Conservation (phyloP, 371 early-diverging fungal species). For the Lichtheimia ramosa region DNA sequence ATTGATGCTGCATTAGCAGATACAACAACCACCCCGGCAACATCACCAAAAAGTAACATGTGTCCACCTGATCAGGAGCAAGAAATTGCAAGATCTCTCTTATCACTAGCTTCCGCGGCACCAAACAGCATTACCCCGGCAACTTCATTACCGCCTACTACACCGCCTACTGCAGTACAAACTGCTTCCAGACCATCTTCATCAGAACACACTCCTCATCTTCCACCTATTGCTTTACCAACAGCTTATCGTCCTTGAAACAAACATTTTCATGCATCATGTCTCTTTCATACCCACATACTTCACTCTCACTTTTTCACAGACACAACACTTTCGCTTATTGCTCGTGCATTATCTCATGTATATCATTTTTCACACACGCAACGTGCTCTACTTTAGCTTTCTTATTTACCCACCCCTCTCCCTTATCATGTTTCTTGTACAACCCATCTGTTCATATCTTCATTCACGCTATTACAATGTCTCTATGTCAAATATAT, state of each 20-base stretch:
- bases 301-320: not conserved
- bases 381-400: not conserved
- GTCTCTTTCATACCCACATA: not conserved
- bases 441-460: not conserved
- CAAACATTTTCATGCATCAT: not conserved
- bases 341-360: not conserved
- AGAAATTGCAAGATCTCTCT: constrained; percentile 23
- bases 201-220: constrained; percentile 11
- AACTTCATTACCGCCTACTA: too few relatives aligned
- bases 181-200: constrained; percentile 8
- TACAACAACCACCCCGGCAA: not conserved
- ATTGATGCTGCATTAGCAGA: constrained; percentile 50
- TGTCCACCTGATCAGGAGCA: constrained; percentile 18
- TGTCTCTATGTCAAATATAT: too few relatives aligned
- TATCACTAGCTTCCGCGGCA: constrained; percentile 22
- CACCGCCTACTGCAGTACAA: too few relatives aligned
- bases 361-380: constrained; percentile 1
- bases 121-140: not conserved
- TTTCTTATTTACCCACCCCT: not conserved
- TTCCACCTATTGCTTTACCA: constrained; percentile 12
- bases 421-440: not conserved
- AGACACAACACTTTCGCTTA: not conserved
- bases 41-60: constrained; percentile 7
- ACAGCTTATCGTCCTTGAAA: constrained; percentile 2
- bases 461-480: not conserved